Base-by-base conservation (phyloP, 371 early-diverging fungal genomes). In the Globomyces sp. region DNA sequence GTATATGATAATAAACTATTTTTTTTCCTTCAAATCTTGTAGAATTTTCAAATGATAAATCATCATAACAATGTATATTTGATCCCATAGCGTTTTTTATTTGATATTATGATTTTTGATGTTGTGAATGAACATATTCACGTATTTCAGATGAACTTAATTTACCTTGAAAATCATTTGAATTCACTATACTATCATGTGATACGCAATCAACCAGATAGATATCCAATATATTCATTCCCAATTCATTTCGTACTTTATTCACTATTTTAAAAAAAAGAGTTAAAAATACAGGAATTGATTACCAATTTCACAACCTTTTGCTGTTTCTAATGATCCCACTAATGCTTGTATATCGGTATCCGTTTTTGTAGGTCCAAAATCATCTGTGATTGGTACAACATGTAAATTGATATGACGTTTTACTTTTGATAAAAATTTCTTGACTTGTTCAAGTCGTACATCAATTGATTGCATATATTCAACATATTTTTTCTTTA, bases 341-440 rank as follows among this genome's bases (percentile, higher is more conserved):
- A 94, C 93, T 13, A 98, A 70, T 0, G 90, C 92, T 57, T 89
- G 83, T 37, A 96, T 80, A 0, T 83, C 76, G 0, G 87, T 70
- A 52, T 92, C 92, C 0, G 85, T 84, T 1, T 86, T 83, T 0
- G 96, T 93, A 0, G 98, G 98, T 0, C 98, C 98, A 73, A 85
- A 94, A 0, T 87, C 88, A 70, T 98, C 96, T 42, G 68, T 69
- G 24, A 96, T 87, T 0, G 90, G 89, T 3, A 82, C 89, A 3
- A 90, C 82, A 67, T 89, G 73, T 53, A 84, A 80, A 6, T 59
- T 42, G 1, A 90, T 64, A 13, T 61, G 80, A 3, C 81, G 82
- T 65, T 77, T 78, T 43, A 90, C 72, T 41, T 65, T 69, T 1
- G 80, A 69, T 49, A 95, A 70, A 64, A 92, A 95, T 37, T 63